Conservation (phyloP, 805 yeast genomes). For the Lachancea quebecensis region DNA sequence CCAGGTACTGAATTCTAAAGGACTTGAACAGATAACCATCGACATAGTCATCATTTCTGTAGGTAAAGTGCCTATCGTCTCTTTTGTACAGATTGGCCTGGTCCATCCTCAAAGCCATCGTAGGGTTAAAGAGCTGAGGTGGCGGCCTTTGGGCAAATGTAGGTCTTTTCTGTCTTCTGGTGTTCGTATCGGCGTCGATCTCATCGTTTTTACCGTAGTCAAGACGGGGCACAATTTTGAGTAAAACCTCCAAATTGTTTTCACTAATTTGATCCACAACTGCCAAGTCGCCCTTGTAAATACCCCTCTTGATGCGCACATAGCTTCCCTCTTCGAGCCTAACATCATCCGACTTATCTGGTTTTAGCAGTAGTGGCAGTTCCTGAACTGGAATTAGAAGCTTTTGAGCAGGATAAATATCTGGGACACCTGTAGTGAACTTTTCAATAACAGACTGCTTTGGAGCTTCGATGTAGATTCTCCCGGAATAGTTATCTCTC, state of each 20-base stretch:
- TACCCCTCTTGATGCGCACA: constrained; percentile 85
- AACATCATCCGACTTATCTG: constrained; percentile 79
- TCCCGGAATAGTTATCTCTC: constrained; percentile 87
- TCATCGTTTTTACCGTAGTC: constrained; percentile 71
- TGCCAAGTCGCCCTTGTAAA: constrained; percentile 88
- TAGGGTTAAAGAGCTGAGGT: constrained; percentile 78
- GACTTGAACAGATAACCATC: constrained; percentile 87
- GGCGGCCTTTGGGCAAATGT: constrained; percentile 71
- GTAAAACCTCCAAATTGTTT: constrained; percentile 90
- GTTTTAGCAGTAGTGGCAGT: constrained; percentile 86
- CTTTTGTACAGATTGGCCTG: constrained; percentile 64
- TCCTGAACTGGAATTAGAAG: constrained; percentile 92
- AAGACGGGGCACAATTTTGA: constrained; percentile 86
- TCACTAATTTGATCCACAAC: constrained; percentile 89
- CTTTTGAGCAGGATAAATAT: constrained; percentile 67
- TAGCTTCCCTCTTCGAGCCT: constrained; percentile 88
- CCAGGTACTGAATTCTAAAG: constrained; percentile 73
- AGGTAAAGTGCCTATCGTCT: constrained; percentile 57
- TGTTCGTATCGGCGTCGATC: constrained; percentile 45
- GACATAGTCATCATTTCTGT: constrained; percentile 80
- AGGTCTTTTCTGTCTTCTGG: constrained; percentile 43
- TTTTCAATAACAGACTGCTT: constrained; percentile 85
- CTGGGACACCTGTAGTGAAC: constrained; percentile 84
- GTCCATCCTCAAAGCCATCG: constrained; percentile 83
- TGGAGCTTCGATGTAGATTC: constrained; percentile 90